These are phyloP conservation scores for Saccharomycopsis guyanensis DNA, from an alignment of 805 yeast genomes.

Conservation along the genomic window DNA sequence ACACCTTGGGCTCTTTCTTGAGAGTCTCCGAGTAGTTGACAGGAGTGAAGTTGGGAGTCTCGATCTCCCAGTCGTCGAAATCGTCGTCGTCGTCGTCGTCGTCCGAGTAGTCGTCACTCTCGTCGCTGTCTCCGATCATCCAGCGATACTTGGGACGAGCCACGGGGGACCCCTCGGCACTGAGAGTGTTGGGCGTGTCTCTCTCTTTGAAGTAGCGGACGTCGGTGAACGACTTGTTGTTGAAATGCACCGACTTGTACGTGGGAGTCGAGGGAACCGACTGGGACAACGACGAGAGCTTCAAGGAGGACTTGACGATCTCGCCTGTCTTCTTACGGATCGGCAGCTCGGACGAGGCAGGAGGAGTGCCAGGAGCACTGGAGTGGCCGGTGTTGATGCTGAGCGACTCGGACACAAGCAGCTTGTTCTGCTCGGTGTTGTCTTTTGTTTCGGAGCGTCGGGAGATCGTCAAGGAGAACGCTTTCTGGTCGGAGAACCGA, in stretches of 20 bases:
- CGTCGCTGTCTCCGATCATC: constrained; percentile 21
- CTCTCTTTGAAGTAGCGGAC: constrained; percentile 64
- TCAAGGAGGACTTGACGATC: constrained; percentile 66
- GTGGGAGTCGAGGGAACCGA: constrained; percentile 52
- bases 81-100: constrained; percentile 22
- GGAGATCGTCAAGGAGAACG: neutral
- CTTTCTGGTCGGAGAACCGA: constrained; percentile 11
- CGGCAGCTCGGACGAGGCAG: constrained; percentile 29
- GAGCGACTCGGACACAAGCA: neutral
- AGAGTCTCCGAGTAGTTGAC: constrained; percentile 21
- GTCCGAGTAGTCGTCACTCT: constrained; percentile 22
- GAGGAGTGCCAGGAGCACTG: constrained; percentile 4
- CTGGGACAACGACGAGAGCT: constrained; percentile 34
- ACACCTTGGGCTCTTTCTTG: constrained; percentile 34
- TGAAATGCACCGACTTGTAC: constrained; percentile 76
- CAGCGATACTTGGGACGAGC: constrained; percentile 16
- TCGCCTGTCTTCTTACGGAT: constrained; percentile 88
- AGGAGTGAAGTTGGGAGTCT: constrained; percentile 27
- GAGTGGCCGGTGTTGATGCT: neutral
- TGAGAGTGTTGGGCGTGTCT: constrained; percentile 73
- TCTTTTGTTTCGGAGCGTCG: constrained; percentile 3
- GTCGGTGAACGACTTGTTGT: constrained; percentile 47
- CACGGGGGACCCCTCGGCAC: constrained; percentile 57
- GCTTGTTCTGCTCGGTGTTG: constrained; percentile 14
- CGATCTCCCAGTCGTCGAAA: constrained; percentile 25